Percentiles rank a stretch among this genome's conserved stretches.
Evolutionary conservation across 2,329 filamentous ascomycete genomes (phyloP).

Genomic region (Cladophialophora immunda): DNA sequence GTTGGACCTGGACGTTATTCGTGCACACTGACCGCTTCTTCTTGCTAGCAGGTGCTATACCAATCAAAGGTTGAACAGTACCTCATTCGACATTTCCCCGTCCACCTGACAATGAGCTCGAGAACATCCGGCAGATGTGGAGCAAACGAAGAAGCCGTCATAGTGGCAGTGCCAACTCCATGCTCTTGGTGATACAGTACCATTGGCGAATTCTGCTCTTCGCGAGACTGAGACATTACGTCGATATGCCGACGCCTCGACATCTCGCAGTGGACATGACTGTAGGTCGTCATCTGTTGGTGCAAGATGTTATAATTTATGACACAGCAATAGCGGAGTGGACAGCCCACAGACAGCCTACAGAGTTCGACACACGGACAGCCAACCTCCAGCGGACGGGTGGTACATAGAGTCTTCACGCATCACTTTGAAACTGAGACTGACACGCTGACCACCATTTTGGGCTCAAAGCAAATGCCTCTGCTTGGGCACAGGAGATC

Average conservation of each 20-base stretch:
- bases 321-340: too few species aligned
- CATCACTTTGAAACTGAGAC: slow-evolving; percentile 26
- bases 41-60: slow-evolving; percentile 47
- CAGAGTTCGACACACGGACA: slow-evolving; percentile 31
- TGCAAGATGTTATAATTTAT: too few species aligned
- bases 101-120: slow-evolving; percentile 45
- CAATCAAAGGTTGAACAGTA: slow-evolving; percentile 54
- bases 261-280: slow-evolving; percentile 27
- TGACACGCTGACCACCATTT: slow-evolving; percentile 27
- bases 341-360: slow-evolving; percentile 28
- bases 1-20: background rate
- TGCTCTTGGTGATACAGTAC: slow-evolving; percentile 48
- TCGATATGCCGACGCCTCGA: slow-evolving; percentile 42
- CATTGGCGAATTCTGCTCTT: slow-evolving; percentile 51
- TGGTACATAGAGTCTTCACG: slow-evolving; percentile 38
- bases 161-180: slow-evolving; percentile 49
- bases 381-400: slow-evolving; percentile 25
- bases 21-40: background rate
- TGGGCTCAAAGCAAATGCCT: slow-evolving; percentile 39
- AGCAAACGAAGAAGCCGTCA: slow-evolving; percentile 47
- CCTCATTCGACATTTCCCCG: slow-evolving; percentile 53
- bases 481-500: slow-evolving; percentile 47
- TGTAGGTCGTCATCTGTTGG: slow-evolving; percentile 30
- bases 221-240: slow-evolving; percentile 55
- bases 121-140: slow-evolving; percentile 53